Evolutionary conservation across 2,329 filamentous ascomycete genomes (phyloP).

Genomic region (Proliferodiscus dingleyae): DNA sequence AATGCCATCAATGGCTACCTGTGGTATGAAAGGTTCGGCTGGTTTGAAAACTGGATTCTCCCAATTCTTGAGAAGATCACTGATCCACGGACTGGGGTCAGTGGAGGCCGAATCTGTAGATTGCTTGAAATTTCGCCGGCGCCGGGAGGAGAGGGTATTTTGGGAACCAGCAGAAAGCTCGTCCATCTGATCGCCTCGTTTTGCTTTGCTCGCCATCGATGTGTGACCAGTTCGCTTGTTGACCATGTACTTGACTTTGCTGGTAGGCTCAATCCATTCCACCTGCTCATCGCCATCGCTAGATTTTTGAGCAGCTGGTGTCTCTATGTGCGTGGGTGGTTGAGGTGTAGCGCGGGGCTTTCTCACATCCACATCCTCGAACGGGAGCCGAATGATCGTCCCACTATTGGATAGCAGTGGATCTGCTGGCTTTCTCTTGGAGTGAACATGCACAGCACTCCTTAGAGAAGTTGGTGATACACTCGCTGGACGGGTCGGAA

Average conservation of each 20-base stretch:
- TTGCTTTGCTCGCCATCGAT: slow-evolving; percentile 24
- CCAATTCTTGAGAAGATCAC: slow-evolving; percentile 59
- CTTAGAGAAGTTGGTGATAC: slow-evolving; percentile 1
- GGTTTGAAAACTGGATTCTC: slow-evolving; percentile 69
- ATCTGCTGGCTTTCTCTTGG: not conserved
- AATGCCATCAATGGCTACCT: slow-evolving; percentile 32
- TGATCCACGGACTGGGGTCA: slow-evolving; percentile 49
- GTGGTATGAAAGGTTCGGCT: slow-evolving; percentile 42
- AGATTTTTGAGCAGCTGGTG: not conserved
- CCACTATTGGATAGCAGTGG: slow-evolving; percentile 39
- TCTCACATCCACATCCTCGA: slow-evolving; percentile 32
- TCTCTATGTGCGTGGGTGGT: not conserved
- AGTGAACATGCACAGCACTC: not conserved
- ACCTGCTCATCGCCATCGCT: slow-evolving; percentile 36
- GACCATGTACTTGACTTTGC: slow-evolving; percentile 45
- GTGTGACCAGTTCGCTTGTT: slow-evolving; percentile 52
- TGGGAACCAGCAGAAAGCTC: not conserved
- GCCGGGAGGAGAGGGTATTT: not conserved
- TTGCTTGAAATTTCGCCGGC: not conserved
- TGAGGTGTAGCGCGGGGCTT: not conserved
- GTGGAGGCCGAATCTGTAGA: slow-evolving; percentile 25
- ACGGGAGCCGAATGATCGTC: slow-evolving; percentile 41
- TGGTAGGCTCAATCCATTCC: slow-evolving; percentile 58
- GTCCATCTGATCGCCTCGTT: not conserved
- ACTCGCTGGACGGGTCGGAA: slow-evolving; percentile 3